Evolutionary conservation across 169 alveolate genomes (phyloP).

Genomic region (Eimeria maxima): DNA sequence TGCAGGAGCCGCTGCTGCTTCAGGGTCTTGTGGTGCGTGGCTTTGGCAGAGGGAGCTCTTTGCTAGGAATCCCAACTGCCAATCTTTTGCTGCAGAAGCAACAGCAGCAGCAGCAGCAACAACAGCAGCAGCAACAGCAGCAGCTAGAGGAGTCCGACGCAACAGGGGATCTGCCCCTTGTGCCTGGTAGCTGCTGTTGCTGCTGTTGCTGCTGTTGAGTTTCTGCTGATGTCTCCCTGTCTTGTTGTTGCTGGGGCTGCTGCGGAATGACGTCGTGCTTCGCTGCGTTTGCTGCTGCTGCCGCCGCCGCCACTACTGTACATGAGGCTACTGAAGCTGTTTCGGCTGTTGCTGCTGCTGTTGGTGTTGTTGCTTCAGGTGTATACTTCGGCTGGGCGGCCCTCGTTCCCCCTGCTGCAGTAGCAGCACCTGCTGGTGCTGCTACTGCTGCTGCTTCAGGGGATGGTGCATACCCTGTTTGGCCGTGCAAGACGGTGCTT

Average conservation of each 20-base stretch:
- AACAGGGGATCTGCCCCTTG: background rate
- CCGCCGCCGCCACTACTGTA: background rate
- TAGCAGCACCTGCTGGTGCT: too few relatives aligned
- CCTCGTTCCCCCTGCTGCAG: background rate
- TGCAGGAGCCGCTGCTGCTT: constrained; percentile 20
- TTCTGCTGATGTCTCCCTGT: background rate
- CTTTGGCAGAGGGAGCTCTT: constrained; percentile 70
- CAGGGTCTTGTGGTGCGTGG: constrained; percentile 72
- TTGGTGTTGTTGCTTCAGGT: constrained; percentile 40
- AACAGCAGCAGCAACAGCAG: background rate
- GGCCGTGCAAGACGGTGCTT: constrained; percentile 61
- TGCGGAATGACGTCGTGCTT: too few relatives aligned
- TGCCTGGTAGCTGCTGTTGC: constrained; percentile 1
- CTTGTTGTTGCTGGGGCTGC: background rate
- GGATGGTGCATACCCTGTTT: background rate
- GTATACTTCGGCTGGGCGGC: constrained; percentile 77
- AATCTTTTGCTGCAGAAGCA: constrained; percentile 32
- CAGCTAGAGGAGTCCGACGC: background rate
- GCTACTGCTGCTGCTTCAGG: background rate
- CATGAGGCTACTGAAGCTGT: background rate
- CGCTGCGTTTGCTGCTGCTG: background rate
- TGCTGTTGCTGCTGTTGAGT: background rate
- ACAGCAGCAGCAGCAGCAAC: background rate
- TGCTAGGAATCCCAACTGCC: constrained; percentile 79
- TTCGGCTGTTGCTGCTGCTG: background rate